Evolutionary conservation across 768 basidiomycete species (phyloP), one percentile per base, ranked within the genome.

Genomic region (Boletales sp.): DNA sequence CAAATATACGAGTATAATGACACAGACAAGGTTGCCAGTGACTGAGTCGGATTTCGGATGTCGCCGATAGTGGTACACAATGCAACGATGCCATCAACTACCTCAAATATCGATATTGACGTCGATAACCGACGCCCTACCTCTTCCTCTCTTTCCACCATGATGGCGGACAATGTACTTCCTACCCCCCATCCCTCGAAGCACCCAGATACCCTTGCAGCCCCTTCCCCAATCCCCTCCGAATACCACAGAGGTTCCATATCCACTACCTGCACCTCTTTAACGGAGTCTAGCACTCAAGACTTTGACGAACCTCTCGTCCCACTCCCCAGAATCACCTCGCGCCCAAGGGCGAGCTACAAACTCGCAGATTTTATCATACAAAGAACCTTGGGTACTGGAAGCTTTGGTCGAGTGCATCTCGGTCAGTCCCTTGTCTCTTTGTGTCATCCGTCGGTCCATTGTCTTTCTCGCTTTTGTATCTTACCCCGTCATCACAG

Each of bases 391-490:
- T 67, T 93, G 44, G 95, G 96, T 0, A 97, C 94, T 1, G 96
- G 96, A 1, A 96, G 93, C 63, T 98, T 99, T 68, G 96, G 96
- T 2, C 81, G 94, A n/a, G 96, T 99, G 0, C 90, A 92, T 69
- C 74, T 93, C 36, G 90, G 90, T 90, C 50, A 28, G 60, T 49
- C 9, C 38, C 44, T 49, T 51, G 18, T 46, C 39, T 48, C n/a
- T 8, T 15, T 10, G n/a, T 32, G 37, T 32, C 21, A 32, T 14
- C 12, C 11, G 13, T 18, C n/a, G 25, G 8, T 42, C 31, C 25
- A 28, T 11, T 21, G 28, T 28, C 19, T 21, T 44, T 42, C 33
- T 14, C 12, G 34, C 15, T 8, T 15, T 19, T 25, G 25, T 28
- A 6, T 45, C 49, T 49, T 44, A 37, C 39, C 43, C 19, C 45